Conservation (phyloP, 208 protist genomes). For the Leishmania martiniquensis region DNA sequence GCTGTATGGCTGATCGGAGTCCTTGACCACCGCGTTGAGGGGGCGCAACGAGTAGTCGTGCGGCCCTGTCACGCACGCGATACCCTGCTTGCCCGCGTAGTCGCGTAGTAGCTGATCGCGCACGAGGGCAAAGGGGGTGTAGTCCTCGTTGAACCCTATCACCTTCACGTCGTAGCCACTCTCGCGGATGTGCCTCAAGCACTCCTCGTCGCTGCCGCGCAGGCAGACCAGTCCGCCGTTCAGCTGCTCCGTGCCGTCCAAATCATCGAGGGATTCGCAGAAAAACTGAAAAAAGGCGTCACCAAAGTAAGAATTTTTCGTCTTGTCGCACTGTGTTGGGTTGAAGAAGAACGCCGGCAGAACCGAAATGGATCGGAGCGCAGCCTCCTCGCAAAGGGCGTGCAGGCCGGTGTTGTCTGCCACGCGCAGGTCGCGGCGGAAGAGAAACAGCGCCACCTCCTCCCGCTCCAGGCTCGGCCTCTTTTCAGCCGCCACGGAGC, state of each 20-base stretch:
- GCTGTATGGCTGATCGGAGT: constrained; percentile 51
- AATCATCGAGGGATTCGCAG: constrained; percentile 60
- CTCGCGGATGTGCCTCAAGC: constrained; percentile 40
- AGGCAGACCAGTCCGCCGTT: constrained; percentile 62
- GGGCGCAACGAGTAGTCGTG: constrained; percentile 67
- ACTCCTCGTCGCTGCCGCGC: constrained; percentile 53
- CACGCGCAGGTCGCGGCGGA: constrained; percentile 70
- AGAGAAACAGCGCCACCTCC: constrained; percentile 70
- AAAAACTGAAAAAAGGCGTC: constrained; percentile 72
- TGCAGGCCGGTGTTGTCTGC: constrained; percentile 73
- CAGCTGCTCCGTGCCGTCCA: constrained; percentile 60
- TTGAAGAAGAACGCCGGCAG: constrained; percentile 86
- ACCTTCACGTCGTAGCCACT: constrained; percentile 48
- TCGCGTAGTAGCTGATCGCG: constrained; percentile 50
- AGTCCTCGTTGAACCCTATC: constrained; percentile 77
- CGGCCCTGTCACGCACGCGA: constrained; percentile 39
- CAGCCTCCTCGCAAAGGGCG: constrained; percentile 35
- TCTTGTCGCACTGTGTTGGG: constrained; percentile 58
- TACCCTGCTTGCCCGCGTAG: constrained; percentile 36
- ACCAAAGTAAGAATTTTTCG: constrained; percentile 73
- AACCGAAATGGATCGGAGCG: constrained; percentile 28
- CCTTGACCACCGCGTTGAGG: constrained; percentile 41
- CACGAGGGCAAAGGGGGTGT: constrained; percentile 65
- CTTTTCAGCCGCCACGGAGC: constrained; percentile 10
- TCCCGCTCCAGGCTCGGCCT: constrained; percentile 9